phyloP scores from a whole-genome alignment of 441 rosid species.

The Pelargonium myrrhifolium region DNA sequence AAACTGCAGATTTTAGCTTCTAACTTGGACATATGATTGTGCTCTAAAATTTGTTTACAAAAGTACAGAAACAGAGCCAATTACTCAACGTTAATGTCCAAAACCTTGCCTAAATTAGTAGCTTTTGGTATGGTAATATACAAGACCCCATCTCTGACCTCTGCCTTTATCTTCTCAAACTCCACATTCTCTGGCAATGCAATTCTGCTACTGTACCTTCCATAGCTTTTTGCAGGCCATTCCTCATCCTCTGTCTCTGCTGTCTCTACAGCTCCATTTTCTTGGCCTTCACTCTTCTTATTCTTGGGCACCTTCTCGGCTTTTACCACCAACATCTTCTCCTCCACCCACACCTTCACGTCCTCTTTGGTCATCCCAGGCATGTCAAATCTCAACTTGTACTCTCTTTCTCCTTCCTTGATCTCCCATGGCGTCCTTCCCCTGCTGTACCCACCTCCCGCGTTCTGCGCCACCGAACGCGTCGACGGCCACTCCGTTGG shows the following conservation, averaged over 20 bases:
- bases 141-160: constrained; percentile 56
- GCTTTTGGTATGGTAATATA: constrained; percentile 47
- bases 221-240: constrained; percentile 57
- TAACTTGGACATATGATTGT: too few species aligned
- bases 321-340: constrained; percentile 47
- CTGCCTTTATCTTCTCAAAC: constrained; percentile 58
- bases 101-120: constrained; percentile 18
- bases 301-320: constrained; percentile 37
- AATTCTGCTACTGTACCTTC: constrained; percentile 43
- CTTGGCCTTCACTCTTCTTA: constrained; percentile 7
- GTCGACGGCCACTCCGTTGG: constrained; percentile 31
- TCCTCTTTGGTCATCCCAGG: constrained; percentile 63
- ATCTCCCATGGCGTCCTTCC: constrained; percentile 68
- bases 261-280: not conserved
- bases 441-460: constrained; percentile 25
- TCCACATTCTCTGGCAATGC: constrained; percentile 52
- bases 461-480: not conserved
- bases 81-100: constrained; percentile 44
- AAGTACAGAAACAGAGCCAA: too few species aligned
- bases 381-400: constrained; percentile 60
- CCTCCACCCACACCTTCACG: constrained; percentile 55
- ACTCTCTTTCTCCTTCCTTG: constrained; percentile 42
- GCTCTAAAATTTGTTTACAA: too few species aligned
- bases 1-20: too few species aligned
- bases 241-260: constrained; percentile 33